Conservation (phyloP, 768 basidiomycete genomes). For the Agrocybe pediades region DNA sequence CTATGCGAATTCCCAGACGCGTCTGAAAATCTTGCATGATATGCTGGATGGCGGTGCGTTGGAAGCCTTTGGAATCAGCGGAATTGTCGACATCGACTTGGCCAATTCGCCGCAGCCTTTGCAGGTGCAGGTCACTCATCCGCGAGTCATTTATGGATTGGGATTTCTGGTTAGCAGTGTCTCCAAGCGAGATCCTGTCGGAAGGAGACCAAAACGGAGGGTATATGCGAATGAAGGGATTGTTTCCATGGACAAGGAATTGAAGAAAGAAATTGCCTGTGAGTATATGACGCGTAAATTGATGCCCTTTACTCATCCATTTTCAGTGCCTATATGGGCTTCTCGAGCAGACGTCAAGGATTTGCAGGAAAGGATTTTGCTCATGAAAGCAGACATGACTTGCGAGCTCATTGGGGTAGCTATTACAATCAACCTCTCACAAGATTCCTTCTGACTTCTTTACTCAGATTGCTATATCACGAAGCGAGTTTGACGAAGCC, state of each 20-base stretch:
- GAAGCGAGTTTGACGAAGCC: slow-evolving; percentile 68
- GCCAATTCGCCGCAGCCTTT: slow-evolving; percentile 42
- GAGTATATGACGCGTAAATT: slow-evolving; percentile 18
- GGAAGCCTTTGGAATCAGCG: slow-evolving; percentile 32
- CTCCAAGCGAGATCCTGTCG: slow-evolving; percentile 73
- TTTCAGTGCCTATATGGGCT: slow-evolving; percentile 57
- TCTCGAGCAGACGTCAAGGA: slow-evolving; percentile 50
- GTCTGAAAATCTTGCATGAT: slow-evolving; percentile 63
- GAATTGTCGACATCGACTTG: slow-evolving; percentile 39
- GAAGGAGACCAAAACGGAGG: slow-evolving; percentile 71
- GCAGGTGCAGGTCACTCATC: slow-evolving; percentile 64
- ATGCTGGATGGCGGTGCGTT: slow-evolving; percentile 63
- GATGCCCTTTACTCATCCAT: neutral
- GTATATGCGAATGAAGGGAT: slow-evolving; percentile 71
- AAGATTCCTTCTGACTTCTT: neutral
- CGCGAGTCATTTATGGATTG: slow-evolving; percentile 61
- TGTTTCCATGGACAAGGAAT: slow-evolving; percentile 47
- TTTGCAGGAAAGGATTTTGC: slow-evolving; percentile 50
- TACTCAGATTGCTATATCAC: slow-evolving; percentile 59
- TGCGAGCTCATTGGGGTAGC: slow-evolving; percentile 70
- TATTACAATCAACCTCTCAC: neutral
- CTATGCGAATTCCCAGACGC: slow-evolving; percentile 43
- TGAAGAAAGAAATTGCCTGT: slow-evolving; percentile 41
- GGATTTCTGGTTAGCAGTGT: slow-evolving; percentile 68
- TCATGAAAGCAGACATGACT: slow-evolving; percentile 69